Conservation (phyloP, 306 rosid genomes). For the Quercus aquifolioides region DNA sequence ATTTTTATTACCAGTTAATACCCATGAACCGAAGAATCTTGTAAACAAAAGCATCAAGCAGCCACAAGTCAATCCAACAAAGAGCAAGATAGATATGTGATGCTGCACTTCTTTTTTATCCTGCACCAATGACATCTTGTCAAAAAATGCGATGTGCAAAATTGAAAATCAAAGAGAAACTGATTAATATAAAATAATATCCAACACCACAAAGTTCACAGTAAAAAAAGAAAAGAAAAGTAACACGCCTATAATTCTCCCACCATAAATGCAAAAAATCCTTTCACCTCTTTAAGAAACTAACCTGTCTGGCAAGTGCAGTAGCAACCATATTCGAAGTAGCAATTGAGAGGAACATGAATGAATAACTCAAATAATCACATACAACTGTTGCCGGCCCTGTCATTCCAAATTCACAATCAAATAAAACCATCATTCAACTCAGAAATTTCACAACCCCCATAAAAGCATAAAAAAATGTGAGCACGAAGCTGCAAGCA, state of each 20-base stretch:
- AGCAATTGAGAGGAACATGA: slow-evolving; percentile 92
- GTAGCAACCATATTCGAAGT: slow-evolving; percentile 98
- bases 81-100: slow-evolving; percentile 67
- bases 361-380: slow-evolving; percentile 65
- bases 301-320: slow-evolving; percentile 76
- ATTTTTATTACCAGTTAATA: slow-evolving; percentile 61
- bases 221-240: too few species aligned
- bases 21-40: slow-evolving; percentile 60
- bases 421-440: not conserved
- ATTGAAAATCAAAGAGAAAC: not conserved
- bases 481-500: too few species aligned
- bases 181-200: not conserved
- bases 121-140: slow-evolving; percentile 37
- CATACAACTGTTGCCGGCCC: slow-evolving; percentile 92
- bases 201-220: not conserved
- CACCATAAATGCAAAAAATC: not conserved
- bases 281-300: slow-evolving; percentile 4
- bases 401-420: slow-evolving; percentile 25
- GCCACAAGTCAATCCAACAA: slow-evolving; percentile 80
- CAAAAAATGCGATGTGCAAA: not conserved
- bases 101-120: slow-evolving; percentile 84
- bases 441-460: not conserved
- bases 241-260: not conserved
- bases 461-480: too few species aligned
- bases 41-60: slow-evolving; percentile 66